Evolutionary conservation across 495 filamentous ascomycete genomes (phyloP).

Genomic region (Penicillium robsamsonii): DNA sequence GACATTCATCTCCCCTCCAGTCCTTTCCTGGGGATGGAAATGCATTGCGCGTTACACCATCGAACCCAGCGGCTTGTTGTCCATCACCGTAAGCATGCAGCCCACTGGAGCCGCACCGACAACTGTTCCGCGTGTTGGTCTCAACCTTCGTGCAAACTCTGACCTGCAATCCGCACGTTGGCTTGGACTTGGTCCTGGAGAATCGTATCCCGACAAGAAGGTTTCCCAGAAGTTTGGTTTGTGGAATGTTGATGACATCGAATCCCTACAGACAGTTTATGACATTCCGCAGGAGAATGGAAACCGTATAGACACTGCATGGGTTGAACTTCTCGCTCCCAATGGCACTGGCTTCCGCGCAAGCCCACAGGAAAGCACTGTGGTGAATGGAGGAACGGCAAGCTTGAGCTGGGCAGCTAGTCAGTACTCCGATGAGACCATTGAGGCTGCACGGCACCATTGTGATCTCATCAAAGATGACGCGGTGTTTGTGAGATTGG

Average conservation of each 20-base stretch:
- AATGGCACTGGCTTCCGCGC: slow-evolving; percentile 38
- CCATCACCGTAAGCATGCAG: not conserved
- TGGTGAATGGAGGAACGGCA: not conserved
- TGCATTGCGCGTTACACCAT: slow-evolving; percentile 9
- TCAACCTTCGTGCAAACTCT: slow-evolving; percentile 46
- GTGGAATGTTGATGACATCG: slow-evolving; percentile 39
- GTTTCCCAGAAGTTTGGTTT: slow-evolving; percentile 51
- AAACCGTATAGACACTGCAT: slow-evolving; percentile 59
- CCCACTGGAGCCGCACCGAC: slow-evolving; percentile 30
- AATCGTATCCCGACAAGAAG: slow-evolving; percentile 62
- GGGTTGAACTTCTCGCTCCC: slow-evolving; percentile 48
- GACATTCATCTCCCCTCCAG: slow-evolving; percentile 3
- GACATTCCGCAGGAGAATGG: slow-evolving; percentile 64
- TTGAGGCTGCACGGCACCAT: slow-evolving; percentile 59
- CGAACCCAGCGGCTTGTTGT: slow-evolving; percentile 36
- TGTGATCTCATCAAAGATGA: slow-evolving; percentile 56
- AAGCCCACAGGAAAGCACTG: slow-evolving; percentile 8
- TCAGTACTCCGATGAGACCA: slow-evolving; percentile 49
- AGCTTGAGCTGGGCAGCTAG: slow-evolving; percentile 50
- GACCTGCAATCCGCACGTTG: slow-evolving; percentile 45
- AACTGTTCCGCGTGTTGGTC: slow-evolving; percentile 56
- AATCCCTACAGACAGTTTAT: slow-evolving; percentile 54
- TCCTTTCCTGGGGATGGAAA: slow-evolving; percentile 5
- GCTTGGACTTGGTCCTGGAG: slow-evolving; percentile 63
- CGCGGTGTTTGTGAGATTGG: slow-evolving; percentile 56